These are phyloP conservation scores for Thielaviopsis cerberus DNA, from an alignment of 2,329 filamentous ascomycete genomes.

Conservation along the genomic window DNA sequence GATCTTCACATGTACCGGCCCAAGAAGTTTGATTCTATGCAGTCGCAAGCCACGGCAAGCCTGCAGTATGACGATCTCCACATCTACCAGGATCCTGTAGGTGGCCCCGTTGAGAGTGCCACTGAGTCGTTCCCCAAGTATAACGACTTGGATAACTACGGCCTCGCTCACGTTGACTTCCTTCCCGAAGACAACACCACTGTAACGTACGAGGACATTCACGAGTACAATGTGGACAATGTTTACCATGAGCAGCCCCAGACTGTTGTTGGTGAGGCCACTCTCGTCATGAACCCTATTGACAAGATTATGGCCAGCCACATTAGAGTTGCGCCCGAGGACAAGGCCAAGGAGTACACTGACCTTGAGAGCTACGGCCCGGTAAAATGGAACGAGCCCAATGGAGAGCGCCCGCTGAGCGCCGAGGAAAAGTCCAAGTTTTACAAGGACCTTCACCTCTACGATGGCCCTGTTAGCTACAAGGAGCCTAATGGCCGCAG, in stretches of 20 bases:
- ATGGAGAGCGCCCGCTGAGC: conserved; percentile 17
- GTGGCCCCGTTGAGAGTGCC: conserved; percentile 18
- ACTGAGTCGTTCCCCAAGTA: conserved; percentile 19
- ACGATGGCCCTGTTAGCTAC: conserved; percentile 16
- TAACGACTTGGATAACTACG: conserved; percentile 24
- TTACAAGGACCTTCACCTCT: conserved; percentile 25
- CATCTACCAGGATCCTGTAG: conserved; percentile 19
- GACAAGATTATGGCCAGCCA: conserved; percentile 21
- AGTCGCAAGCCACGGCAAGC: conserved; percentile 13
- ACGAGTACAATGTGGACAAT: conserved; percentile 21
- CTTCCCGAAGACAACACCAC: conserved; percentile 18
- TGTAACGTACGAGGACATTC: conserved; percentile 22
- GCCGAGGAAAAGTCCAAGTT: conserved; percentile 21
- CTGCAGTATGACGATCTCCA: conserved; percentile 22
- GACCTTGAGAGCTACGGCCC: conserved; percentile 17
- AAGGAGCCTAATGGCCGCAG: conserved; percentile 14
- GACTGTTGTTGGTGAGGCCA: conserved; percentile 1
- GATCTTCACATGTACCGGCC: conserved; percentile 22
- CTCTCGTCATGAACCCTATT: conserved; percentile 19
- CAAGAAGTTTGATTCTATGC: conserved; percentile 16
- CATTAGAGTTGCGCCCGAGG: not conserved
- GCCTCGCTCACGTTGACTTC: conserved; percentile 21
- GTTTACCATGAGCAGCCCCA: conserved; percentile 4
- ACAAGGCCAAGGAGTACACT: conserved; percentile 4
- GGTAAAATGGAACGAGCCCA: conserved; percentile 20